Evolutionary conservation across 495 filamentous ascomycete genomes (phyloP), one percentile per base, ranked within the genome.

Genomic region (Hyaloscypha bicolor): DNA sequence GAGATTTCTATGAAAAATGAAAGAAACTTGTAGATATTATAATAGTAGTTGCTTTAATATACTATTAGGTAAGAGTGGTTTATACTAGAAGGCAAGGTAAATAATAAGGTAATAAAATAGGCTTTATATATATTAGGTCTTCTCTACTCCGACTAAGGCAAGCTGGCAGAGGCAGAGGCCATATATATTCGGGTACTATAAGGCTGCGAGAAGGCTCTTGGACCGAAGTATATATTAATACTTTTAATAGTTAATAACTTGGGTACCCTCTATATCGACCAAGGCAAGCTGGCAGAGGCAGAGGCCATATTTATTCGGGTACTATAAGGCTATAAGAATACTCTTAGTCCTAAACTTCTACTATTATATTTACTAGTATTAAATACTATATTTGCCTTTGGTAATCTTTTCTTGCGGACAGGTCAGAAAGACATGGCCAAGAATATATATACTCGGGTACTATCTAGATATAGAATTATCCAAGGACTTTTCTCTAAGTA

Each of bases 11-110:
- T 1, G 0, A 53, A 0, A 64, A 66, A 70, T 64, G 63, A 63
- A 9, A 61, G 57, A 48, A 56, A 76, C 32, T 77, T 67, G 71
- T 71, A 72, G 60, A 37, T 67, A 29, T 32, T 76, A 35, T 67
- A 80, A 62, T 74, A 62, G 65, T 72, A 77, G 48, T 72, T 78
- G 62, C 63, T 78, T 64, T 70, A 73, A 69, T 77, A 80, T 69
- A 76, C 78, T 56, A 73, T 74, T 65, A 0, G 62, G 69, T 32
- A 55, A 5, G 25, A 5, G 0, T 4, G 2, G 2, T 55, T 66
- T 60, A 37, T 66, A 55, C 2, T 60, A 51, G 57, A 66, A 2
- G 32, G 6, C 31, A 45, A 55, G 35, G 45, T 60, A 19, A 25
- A 52, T 30, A 9, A 3, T 14, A 30, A 66, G 25, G 64, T 32